phyloP scores from a whole-genome alignment of 2,329 filamentous ascomycete genomes.

The Nemania abortiva region DNA sequence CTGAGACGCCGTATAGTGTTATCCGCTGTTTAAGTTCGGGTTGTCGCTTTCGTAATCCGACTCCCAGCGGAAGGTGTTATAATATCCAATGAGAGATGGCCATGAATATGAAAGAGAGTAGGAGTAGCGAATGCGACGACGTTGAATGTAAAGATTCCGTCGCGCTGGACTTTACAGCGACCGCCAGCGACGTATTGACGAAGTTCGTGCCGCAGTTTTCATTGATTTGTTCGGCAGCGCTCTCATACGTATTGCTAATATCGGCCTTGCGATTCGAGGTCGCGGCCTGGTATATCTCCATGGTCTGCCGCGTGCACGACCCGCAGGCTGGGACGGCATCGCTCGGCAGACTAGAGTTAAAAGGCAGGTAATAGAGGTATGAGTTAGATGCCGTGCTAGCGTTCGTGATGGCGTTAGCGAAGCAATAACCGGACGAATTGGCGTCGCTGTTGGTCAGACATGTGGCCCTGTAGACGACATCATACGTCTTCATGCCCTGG shows the following conservation, averaged over 20 bases:
- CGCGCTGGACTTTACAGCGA: conserved; percentile 41
- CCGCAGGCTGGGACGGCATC: conserved; percentile 79
- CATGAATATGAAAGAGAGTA: conserved; percentile 45
- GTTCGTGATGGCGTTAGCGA: conserved; percentile 87
- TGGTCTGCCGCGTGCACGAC: conserved; percentile 80
- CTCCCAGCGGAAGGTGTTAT: conserved; percentile 19
- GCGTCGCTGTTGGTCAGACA: conserved; percentile 78
- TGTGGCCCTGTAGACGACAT: conserved; percentile 80
- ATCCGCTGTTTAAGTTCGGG: background rate
- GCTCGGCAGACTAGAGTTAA: conserved; percentile 77
- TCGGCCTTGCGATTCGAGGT: conserved; percentile 74
- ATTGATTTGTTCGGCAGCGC: conserved; percentile 80
- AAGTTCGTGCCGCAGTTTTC: conserved; percentile 70
- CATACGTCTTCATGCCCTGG: conserved; percentile 80
- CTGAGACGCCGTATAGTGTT: conserved; percentile 31
- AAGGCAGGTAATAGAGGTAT: conserved; percentile 87
- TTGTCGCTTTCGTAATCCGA: background rate
- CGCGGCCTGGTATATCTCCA: conserved; percentile 81
- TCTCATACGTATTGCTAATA: conserved; percentile 75
- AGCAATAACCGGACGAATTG: conserved; percentile 77
- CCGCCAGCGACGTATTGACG: conserved; percentile 67
- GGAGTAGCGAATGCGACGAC: conserved; percentile 37
- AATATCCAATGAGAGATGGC: conserved; percentile 45
- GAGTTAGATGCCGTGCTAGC: conserved; percentile 74
- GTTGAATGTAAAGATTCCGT: conserved; percentile 37